These are phyloP conservation scores for Blepharisma stoltei DNA, from an alignment of 73 alveolate species.

Conservation along the genomic window DNA sequence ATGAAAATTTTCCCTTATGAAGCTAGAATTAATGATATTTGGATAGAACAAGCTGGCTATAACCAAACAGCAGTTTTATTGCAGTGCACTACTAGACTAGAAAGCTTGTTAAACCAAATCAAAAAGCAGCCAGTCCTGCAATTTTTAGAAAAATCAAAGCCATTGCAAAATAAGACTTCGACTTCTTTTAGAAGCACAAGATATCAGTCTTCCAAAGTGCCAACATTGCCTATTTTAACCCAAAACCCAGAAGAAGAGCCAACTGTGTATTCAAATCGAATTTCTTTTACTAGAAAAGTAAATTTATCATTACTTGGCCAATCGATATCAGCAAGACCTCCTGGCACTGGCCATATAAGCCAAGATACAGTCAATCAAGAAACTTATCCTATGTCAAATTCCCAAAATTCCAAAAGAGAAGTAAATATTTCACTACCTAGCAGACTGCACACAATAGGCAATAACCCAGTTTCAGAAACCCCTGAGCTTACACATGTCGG, in stretches of 20 bases:
- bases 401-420: too few species aligned
- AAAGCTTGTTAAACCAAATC: not conserved
- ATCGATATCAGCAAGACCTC: not conserved
- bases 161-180: not conserved
- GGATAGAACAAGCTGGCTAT: slow-evolving; percentile 5
- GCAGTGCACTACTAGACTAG: slow-evolving; percentile 20
- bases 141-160: not conserved
- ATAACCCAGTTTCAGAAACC: too few species aligned
- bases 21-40: not conserved
- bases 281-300: not conserved
- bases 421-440: too few species aligned
- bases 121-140: not conserved
- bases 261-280: not conserved
- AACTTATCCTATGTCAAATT: too few species aligned
- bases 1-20: slow-evolving; percentile 13
- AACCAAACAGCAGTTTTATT: slow-evolving; percentile 17
- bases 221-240: not conserved
- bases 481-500: too few species aligned
- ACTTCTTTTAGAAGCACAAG: not conserved
- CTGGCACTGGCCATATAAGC: not conserved
- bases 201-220: not conserved
- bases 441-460: too few species aligned
- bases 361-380: too few species aligned
- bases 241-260: not conserved
- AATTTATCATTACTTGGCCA: slow-evolving; percentile 17